Base-by-base conservation (phyloP, 2,329 filamentous ascomycete species). In the Penicillium sp. region DNA sequence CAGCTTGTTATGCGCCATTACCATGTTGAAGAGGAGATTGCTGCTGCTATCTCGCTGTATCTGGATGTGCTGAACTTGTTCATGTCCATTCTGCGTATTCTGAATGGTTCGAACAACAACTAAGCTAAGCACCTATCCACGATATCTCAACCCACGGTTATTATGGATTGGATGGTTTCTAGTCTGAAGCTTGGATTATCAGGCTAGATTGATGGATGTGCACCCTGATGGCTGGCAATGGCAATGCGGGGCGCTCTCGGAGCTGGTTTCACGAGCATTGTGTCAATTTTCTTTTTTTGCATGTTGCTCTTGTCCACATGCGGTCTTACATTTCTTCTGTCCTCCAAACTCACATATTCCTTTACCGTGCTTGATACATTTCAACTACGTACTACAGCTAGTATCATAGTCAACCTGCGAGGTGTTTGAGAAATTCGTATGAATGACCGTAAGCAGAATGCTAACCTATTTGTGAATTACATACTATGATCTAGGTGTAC, bases 11-110 rank as follows among this genome's bases (percentile, higher is more conserved):
- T 99, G 84, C 85, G 92, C 67, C 90, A 96, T 74, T 94, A 97
- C 76, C 93, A 97, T 68, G 91, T 97, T 46, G 94, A 99, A 77
- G 93, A 97, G 82, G 92, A 97, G 80, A 97, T 97, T 70, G 91
- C 92, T 6, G 93, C 93, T 43, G 87, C 90, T 8, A 96, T 99
- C 73, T 94, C 90, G 69, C 82, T 99, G 42, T 99, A 99, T 72
- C 83, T 99, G 43, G 93, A 97, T 72, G 86, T 97, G 59, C 90
- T 97, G 79, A 99, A 99, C 82, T 75, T 99, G 61, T 99, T 99
- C 84, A 80, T 99, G 61, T 88, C 91, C 46, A 99, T 99, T 68
- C 80, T 99, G 68, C 84, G 94, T 68, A 97, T 99, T 64, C 80
- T 99, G 68, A 99, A 99, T 81, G 95, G 88, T 78, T 90, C 96